These are phyloP conservation scores for Penicillium manginii DNA, from an alignment of 495 filamentous ascomycete species.

Conservation along the genomic window DNA sequence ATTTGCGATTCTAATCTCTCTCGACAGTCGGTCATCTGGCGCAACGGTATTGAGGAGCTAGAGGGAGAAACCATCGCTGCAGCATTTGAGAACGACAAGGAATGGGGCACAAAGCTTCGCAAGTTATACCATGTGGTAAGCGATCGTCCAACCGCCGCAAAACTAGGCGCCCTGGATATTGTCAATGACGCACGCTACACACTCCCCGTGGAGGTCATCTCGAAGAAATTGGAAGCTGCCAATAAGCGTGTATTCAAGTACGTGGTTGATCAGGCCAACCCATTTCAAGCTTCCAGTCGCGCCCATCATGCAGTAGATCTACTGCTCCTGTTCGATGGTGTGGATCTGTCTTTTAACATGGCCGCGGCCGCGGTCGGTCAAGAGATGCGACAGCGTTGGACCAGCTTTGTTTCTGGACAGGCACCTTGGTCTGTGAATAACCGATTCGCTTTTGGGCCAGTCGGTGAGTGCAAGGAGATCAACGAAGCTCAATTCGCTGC, in stretches of 20 bases:
- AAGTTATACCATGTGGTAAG: conserved; percentile 41
- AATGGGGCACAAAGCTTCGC: conserved; percentile 38
- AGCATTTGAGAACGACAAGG: conserved; percentile 33
- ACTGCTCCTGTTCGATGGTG: conserved; percentile 43
- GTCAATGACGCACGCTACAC: conserved; percentile 41
- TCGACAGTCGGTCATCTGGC: conserved; percentile 43
- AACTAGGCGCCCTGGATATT: conserved; percentile 41
- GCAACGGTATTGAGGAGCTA: conserved; percentile 41
- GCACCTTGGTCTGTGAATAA: conserved; percentile 33
- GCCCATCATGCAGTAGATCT: conserved; percentile 51
- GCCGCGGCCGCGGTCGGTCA: conserved; percentile 34
- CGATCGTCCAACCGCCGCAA: conserved; percentile 42
- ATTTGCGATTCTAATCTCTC: background rate
- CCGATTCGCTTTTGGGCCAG: conserved; percentile 40
- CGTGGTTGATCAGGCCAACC: conserved; percentile 46
- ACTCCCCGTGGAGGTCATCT: conserved; percentile 38
- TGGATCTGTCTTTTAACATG: conserved; percentile 38
- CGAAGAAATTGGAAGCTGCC: conserved; percentile 32
- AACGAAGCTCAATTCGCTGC: conserved; percentile 35
- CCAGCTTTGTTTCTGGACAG: conserved; percentile 35
- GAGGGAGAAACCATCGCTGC: conserved; percentile 34
- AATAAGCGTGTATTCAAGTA: conserved; percentile 43
- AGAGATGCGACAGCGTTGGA: conserved; percentile 43
- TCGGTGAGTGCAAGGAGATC: conserved; percentile 42
- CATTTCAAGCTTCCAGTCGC: conserved; percentile 47